Evolutionary conservation across 1,139 yeast species (phyloP).

Genomic region (Zygosaccharomyces sapae): DNA sequence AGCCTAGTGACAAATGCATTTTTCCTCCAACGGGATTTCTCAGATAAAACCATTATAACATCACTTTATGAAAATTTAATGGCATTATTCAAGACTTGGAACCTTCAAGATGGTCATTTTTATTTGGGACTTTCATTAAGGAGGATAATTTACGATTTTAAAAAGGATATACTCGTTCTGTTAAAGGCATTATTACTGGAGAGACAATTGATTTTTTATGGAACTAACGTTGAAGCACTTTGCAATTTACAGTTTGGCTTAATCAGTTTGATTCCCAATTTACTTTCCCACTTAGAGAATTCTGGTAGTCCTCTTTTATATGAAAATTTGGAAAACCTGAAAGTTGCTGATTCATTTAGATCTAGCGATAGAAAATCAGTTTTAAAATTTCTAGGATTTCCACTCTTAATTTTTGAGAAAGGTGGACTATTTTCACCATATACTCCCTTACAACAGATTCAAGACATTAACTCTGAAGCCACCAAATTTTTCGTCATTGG

Average conservation of each 20-base stretch:
- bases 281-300: slow-evolving; percentile 67
- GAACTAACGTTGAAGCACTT: slow-evolving; percentile 76
- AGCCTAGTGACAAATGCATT: slow-evolving; percentile 85
- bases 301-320: slow-evolving; percentile 76
- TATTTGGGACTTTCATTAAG: slow-evolving; percentile 75
- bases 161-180: slow-evolving; percentile 57
- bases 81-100: slow-evolving; percentile 50
- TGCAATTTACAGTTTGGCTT: slow-evolving; percentile 68
- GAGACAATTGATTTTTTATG: slow-evolving; percentile 61
- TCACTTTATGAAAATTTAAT: slow-evolving; percentile 71
- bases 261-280: slow-evolving; percentile 68
- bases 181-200: slow-evolving; percentile 78
- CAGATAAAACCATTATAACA: slow-evolving; percentile 62
- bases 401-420: slow-evolving; percentile 76
- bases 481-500: slow-evolving; percentile 75
- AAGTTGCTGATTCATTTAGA: slow-evolving; percentile 64
- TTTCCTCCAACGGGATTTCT: slow-evolving; percentile 74
- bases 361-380: slow-evolving; percentile 76
- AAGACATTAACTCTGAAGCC: slow-evolving; percentile 56
- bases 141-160: slow-evolving; percentile 57
- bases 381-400: slow-evolving; percentile 78
- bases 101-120: slow-evolving; percentile 50
- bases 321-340: slow-evolving; percentile 49
- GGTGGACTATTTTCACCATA: slow-evolving; percentile 92
- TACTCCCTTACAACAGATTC: slow-evolving; percentile 84